Evolutionary conservation across 164 flowering plant genomes (phyloP), one percentile per base, ranked within the genome.

Genomic region (Dillenia turbinata): DNA sequence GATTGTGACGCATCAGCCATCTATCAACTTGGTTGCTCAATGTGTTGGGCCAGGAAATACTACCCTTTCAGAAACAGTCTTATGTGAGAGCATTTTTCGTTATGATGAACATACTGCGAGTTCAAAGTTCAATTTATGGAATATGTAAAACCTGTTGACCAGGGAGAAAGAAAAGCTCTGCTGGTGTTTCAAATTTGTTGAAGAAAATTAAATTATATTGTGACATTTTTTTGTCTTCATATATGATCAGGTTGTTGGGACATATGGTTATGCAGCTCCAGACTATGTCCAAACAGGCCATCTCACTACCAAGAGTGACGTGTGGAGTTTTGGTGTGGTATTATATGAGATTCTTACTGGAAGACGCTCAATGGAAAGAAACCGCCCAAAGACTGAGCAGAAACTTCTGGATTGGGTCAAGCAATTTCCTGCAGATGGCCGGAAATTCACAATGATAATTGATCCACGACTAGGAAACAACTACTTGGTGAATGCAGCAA

Each of bases 261-360:
- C 98, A 12, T 68, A 77, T 51, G 98, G 98, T 22, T 90, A 93
- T 70, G 97, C 96, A 9, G 98, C 96, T 14, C 98, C 98, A 12
- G 98, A 93, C 60, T 93, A 93, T 52, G 67, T 89, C 8, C 80
- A 83, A 61, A 85, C 90, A 1, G 97, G 97, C 48, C 96, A 86
- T 72, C 89, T 93, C 44, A 79, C 82, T 15, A 54, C 61, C 40
- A 83, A 82, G 69, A 82, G 96, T 52, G 98, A 93, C 57, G 70
- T 90, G 40, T 93, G 83, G 81, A 93, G 84, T 59, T 93, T 87
- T 48, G 98, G 97, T 7, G 98, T 93, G 46, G 97, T 93, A 1
- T 80, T 93, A 0, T 89, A 88, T 22, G 98, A 93, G 77, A 66
- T 88, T 69, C 85, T 93, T 44, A 84, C 96, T 1, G 97, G 98